These are phyloP conservation scores for peach (Prunus persica) DNA, from an alignment of 306 rosid genomes.

Conservation along the genomic window Prunus_persica_NCBIv2 NC_034013.1:856001-856500, in stretches of 20 bases:
- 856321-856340: conserved; percentile 95
- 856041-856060: conserved; percentile 94
- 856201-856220: neutral
- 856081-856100: conserved; percentile 87
- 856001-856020: conserved; percentile 58
- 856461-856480: conserved; percentile 60
- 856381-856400: conserved; percentile 95
- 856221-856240: neutral
- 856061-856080: conserved; percentile 64
- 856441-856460: conserved; percentile 87
- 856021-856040: conserved; percentile 89
- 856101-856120: conserved; percentile 82
- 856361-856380: conserved; percentile 99
- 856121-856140: conserved; percentile 89
- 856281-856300: neutral
- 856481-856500: conserved; percentile 61
- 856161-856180: conserved; percentile 98
- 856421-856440: conserved; percentile 94
- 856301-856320: conserved; percentile 9
- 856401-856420: conserved; percentile 99
- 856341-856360: conserved; percentile 98
- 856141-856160: conserved; percentile 99
- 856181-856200: conserved; percentile 2
- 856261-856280: neutral
- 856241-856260: neutral